A percentile compares a stretch with the other conserved stretches of the same genome.
These are phyloP conservation scores for Alternaria rosae DNA, from an alignment of 2,329 filamentous ascomycete species.

Conservation along the genomic window DNA sequence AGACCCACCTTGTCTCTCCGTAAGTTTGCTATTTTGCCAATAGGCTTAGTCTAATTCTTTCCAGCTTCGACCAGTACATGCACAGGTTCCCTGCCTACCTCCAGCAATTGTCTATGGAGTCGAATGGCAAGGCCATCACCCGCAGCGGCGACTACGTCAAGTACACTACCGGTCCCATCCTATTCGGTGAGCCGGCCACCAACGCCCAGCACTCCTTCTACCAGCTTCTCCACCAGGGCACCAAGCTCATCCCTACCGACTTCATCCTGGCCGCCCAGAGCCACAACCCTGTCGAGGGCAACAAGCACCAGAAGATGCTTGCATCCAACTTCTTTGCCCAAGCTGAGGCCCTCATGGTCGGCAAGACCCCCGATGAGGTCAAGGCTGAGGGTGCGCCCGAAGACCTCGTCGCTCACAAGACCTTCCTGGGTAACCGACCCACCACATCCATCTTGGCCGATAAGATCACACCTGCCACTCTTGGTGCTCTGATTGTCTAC, in stretches of 20 bases:
- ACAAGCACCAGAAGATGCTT: slow-evolving; percentile 96
- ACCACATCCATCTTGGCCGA: slow-evolving; percentile 94
- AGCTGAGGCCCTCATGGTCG: slow-evolving; percentile 88
- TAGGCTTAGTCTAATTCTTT: slow-evolving; percentile 10
- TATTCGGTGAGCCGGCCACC: slow-evolving; percentile 98
- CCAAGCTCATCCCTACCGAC: slow-evolving; percentile 97
- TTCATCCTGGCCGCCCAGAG: slow-evolving; percentile 97
- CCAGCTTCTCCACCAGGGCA: slow-evolving; percentile 98
- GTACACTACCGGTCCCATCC: slow-evolving; percentile 94
- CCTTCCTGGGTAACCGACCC: slow-evolving; percentile 96
- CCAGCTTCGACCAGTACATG: slow-evolving; percentile 95
- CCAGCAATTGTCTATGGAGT: slow-evolving; percentile 99
- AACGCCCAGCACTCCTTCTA: slow-evolving; percentile 99
- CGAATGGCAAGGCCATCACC: slow-evolving; percentile 96
- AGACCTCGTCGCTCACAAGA: slow-evolving; percentile 93
- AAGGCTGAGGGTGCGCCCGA: slow-evolving; percentile 76
- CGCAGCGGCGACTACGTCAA: slow-evolving; percentile 87
- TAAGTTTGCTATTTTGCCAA: slow-evolving; percentile 58
- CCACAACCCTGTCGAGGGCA: slow-evolving; percentile 92
- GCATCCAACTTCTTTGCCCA: slow-evolving; percentile 92
- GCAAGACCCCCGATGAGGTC: slow-evolving; percentile 83
- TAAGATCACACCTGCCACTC: slow-evolving; percentile 90
- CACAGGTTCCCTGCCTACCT: slow-evolving; percentile 99
- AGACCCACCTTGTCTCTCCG: slow-evolving; percentile 97
- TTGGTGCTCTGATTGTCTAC: slow-evolving; percentile 96